Percentiles rank a stretch among this genome's conserved stretches.
Evolutionary conservation across 345 rosid genomes (phyloP).

Genomic region (Eucalyptus coolabah): DNA sequence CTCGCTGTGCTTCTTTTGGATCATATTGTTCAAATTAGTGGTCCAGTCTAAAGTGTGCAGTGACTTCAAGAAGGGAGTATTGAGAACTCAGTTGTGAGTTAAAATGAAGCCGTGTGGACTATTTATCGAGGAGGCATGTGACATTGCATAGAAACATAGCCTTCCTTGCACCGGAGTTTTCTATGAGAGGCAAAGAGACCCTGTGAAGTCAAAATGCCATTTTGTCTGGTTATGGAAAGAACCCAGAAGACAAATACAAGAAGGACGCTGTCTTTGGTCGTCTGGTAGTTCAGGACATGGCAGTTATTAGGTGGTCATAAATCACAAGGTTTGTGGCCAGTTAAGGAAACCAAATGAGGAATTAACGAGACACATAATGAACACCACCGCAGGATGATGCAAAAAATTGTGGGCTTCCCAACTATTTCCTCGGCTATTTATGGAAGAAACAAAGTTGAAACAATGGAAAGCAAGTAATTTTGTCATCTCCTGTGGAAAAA

Average conservation of each 20-base stretch:
- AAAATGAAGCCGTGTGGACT: not conserved
- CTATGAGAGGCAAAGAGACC: not conserved
- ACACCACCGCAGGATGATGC: not conserved
- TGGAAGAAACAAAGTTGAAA: not conserved
- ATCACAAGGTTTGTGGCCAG: not conserved
- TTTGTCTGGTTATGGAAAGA: not conserved
- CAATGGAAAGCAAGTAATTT: not conserved
- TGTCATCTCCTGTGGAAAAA: not conserved
- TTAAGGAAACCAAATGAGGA: not conserved
- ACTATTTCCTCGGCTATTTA: not conserved
- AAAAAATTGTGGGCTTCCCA: not conserved
- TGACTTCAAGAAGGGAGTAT: not conserved
- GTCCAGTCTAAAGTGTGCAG: not conserved
- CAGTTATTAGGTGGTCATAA: not conserved
- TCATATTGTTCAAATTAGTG: not conserved
- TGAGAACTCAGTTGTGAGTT: not conserved
- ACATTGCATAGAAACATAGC: not conserved
- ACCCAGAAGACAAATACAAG: not conserved
- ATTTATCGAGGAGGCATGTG: not conserved
- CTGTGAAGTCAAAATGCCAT: not conserved
- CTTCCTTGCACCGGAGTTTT: not conserved
- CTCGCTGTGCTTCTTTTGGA: not conserved
- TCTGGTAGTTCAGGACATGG: not conserved
- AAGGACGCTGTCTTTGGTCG: not conserved
- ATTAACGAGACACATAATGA: not conserved